A percentile compares a stretch with the other conserved stretches of the same genome.
Evolutionary conservation across 1,284 basidiomycete genomes (phyloP).

Genomic region (Blastosporella zonata): DNA sequence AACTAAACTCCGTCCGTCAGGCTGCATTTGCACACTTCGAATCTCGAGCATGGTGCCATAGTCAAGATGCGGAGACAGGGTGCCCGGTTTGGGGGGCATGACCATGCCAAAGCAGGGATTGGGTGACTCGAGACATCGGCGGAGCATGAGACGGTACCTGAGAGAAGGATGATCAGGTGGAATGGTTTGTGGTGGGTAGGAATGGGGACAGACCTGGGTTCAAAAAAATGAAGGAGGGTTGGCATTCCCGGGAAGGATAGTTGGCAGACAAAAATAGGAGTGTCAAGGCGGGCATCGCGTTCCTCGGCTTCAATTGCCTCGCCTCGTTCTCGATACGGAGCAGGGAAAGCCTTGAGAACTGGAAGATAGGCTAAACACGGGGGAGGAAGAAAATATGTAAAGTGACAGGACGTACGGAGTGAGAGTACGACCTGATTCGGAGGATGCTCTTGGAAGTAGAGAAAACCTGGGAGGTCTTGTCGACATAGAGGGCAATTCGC

Average conservation of each 20-base stretch:
- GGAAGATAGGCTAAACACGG: slow-evolving; percentile 10
- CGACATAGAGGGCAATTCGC: slow-evolving; percentile 84
- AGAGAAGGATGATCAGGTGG: not conserved
- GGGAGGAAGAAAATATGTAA: slow-evolving; percentile 6
- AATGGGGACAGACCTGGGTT: slow-evolving; percentile 57
- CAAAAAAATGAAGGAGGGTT: slow-evolving; percentile 88
- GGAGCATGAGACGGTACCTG: slow-evolving; percentile 85
- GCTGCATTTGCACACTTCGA: slow-evolving; percentile 79
- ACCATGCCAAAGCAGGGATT: slow-evolving; percentile 89
- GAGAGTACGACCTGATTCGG: slow-evolving; percentile 64
- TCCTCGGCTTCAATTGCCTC: slow-evolving; percentile 70
- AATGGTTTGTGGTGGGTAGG: slow-evolving; percentile 2
- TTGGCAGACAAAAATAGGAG: slow-evolving; percentile 89
- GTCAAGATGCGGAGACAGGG: slow-evolving; percentile 51
- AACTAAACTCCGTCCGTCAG: slow-evolving; percentile 88
- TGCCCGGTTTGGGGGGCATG: slow-evolving; percentile 46
- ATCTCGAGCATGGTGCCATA: slow-evolving; percentile 96
- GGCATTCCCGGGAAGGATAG: slow-evolving; percentile 90
- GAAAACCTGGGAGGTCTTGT: slow-evolving; percentile 67
- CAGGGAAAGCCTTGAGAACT: slow-evolving; percentile 68
- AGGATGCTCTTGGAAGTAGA: slow-evolving; percentile 81
- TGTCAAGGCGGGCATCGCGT: slow-evolving; percentile 74
- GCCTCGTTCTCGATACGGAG: slow-evolving; percentile 46
- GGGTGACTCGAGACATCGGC: slow-evolving; percentile 79
- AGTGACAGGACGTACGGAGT: slow-evolving; percentile 53